Evolutionary conservation across 1,284 basidiomycete genomes (phyloP), one percentile per base, ranked within the genome.

Genomic region (Moesziomyces parantarcticus): DNA sequence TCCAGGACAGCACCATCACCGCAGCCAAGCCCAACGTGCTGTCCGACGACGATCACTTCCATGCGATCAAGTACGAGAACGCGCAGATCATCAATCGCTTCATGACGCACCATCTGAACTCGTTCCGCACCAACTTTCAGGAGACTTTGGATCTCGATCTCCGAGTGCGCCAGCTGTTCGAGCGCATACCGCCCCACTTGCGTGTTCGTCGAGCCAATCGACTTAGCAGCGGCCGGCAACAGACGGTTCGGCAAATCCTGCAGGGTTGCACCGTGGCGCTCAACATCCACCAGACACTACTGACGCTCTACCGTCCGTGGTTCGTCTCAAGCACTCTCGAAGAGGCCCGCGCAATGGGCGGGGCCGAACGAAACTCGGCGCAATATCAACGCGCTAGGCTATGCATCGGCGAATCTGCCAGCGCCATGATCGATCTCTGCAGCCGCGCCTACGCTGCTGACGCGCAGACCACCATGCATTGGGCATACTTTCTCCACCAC

Each of bases 221-320:
- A 21, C 50, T 51, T 6, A 51, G 50, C 23, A 26, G 36, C 21
- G 39, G 50, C 36, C 8, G 14, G n/a, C 50, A 41, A 13, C 50
- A 51, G 50, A 51, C 50, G 21, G 23, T 26, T 1, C 50, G 50
- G 41, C 50, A 51, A 25, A 26, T 51, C 18, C 41, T 51, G 50
- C 57, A 59, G 45, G 45, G 40, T 9, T 50, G 59, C 42, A 53
- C 51, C 23, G 44, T 52, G 6, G 50, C 45, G 8, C 41, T 57
- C 34, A 66, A 66, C 53, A 42, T 54, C 36, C 50, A 60, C 42
- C 63, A 66, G 40, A 42, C 44, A 13, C 36, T 58, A 34, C 48
- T 66, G 18, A 58, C 52, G n/a, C 45, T 66, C 29, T 58, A 66
- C 43, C 63, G 63, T 20, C 42, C 51, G 11, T 66, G 63, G 63